Evolutionary conservation across 2,329 filamentous ascomycete genomes (phyloP).

Genomic region (Aurifilum marmelostoma): DNA sequence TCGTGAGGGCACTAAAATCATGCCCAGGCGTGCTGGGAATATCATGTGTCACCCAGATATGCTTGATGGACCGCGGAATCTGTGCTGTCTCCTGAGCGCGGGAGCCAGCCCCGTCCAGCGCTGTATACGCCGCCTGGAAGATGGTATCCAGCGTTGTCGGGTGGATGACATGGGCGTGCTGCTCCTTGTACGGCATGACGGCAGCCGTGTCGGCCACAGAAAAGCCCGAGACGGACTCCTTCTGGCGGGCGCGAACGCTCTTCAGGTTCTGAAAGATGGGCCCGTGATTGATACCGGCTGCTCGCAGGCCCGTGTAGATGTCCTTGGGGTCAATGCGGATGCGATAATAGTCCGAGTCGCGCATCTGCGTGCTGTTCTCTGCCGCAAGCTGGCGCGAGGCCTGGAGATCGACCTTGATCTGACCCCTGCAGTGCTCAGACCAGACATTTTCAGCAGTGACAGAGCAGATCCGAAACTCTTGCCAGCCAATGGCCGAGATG

Average conservation of each 20-base stretch:
- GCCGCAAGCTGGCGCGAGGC: neutral
- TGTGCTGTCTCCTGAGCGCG: neutral
- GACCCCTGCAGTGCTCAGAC: conserved; percentile 3
- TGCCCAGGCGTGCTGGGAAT: neutral
- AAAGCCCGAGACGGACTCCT: conserved; percentile 31
- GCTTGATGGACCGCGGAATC: neutral
- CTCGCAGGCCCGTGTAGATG: conserved; percentile 27
- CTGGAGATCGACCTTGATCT: conserved; percentile 6
- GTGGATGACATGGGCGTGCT: conserved; percentile 39
- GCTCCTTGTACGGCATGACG: conserved; percentile 31
- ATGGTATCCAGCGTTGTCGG: conserved; percentile 41
- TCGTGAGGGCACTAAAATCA: neutral
- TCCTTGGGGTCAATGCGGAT: conserved; percentile 29
- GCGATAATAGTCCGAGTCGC: neutral
- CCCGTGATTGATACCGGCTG: conserved; percentile 30
- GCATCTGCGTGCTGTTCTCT: too few relatives aligned
- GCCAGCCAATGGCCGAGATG: conserved; percentile 1
- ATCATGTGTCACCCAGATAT: conserved; percentile 3
- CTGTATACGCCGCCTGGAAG: conserved; percentile 34
- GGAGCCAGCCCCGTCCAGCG: neutral
- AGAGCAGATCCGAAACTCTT: conserved; percentile 1
- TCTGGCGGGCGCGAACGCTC: conserved; percentile 24
- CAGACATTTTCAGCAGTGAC: neutral
- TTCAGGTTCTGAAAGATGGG: conserved; percentile 32
- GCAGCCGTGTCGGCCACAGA: conserved; percentile 30